These are phyloP conservation scores for Globisporangium uncinulatum DNA, from an alignment of 352 stramenopile species.

Conservation along the genomic window DNA sequence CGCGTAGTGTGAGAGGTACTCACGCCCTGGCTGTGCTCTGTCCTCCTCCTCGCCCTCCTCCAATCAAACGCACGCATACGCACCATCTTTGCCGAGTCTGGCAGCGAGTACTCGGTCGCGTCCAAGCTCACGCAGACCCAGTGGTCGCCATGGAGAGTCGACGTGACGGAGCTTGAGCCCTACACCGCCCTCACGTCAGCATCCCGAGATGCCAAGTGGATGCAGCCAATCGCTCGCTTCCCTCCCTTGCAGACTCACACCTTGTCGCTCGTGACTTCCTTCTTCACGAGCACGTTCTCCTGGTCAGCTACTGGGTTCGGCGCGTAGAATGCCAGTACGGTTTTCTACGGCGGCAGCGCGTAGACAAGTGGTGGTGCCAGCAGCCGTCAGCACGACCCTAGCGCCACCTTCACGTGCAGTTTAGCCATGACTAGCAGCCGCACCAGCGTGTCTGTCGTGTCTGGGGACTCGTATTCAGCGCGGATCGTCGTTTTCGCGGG, in stretches of 20 bases:
- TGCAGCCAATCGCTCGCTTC: too few relatives aligned
- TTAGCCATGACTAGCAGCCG: not conserved
- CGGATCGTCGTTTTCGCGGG: conserved; percentile 68
- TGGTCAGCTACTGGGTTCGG: conserved; percentile 30
- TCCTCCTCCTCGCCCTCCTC: not conserved
- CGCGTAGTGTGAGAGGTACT: too few relatives aligned
- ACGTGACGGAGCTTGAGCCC: conserved; percentile 62
- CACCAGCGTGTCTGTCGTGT: conserved; percentile 74
- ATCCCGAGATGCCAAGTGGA: too few relatives aligned
- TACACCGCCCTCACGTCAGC: too few relatives aligned
- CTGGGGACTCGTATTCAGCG: conserved; percentile 81
- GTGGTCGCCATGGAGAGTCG: conserved; percentile 59
- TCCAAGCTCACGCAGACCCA: conserved; percentile 74
- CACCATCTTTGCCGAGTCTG: conserved; percentile 61
- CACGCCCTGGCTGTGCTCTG: too few relatives aligned
- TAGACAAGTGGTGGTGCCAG: too few relatives aligned
- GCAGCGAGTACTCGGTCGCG: conserved; percentile 53
- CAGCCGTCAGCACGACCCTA: not conserved
- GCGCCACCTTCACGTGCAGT: too few relatives aligned
- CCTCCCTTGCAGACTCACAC: conserved; percentile 15
- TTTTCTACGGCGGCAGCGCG: too few relatives aligned
- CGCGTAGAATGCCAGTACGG: conserved; percentile 51
- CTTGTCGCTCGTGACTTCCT: conserved; percentile 50
- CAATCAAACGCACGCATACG: not conserved
- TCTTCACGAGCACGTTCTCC: conserved; percentile 50